Base-by-base conservation (phyloP, 306 rosid genomes). In the Malus orientalis region DNA sequence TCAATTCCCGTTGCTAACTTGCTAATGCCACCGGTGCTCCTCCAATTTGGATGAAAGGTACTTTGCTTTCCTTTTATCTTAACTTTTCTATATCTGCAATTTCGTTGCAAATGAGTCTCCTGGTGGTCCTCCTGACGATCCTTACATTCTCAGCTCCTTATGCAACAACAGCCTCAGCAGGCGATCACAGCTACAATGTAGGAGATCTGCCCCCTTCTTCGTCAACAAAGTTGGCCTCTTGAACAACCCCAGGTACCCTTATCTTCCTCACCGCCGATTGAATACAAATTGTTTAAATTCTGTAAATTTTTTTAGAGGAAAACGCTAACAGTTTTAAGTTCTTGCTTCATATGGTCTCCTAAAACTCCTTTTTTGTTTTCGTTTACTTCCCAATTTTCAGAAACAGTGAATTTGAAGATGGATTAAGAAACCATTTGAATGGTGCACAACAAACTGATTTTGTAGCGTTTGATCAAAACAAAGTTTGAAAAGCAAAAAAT, bases 151-250 rank as follows among this genome's bases (percentile, higher is more conserved):
- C 85, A 30, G 70, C 65, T 58, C 68, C 53, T 54, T 80, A 77
- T 22, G 23, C 23, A 8, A 70, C 85, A 42, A 23, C 85, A 59
- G 85, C 90, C 16, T 86, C 86, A n/a, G 76, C 89, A 51, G 81
- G 67, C 14, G 83, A 86, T 75, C 96, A 82, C 71, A 84, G 83
- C 65, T 93, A 86, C 94, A 73, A 85, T 81, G 84, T 91, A 2
- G 91, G 88, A 78, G 87, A 90, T 63, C 73, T 18, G 74, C 88
- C 81, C 90, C 96, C 19, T 77, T 91, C 0, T 90, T 87, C 74
- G 93, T 90, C 83, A 93, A 93, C 87, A 90, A 90, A 84, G 72
- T 91, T 1, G 98, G 98, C 2, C 96, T 97, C 83, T 83, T 93
- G 80, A 84, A 78, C 89, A 89, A 88, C 74, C 98, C 97, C 82